Evolutionary conservation across 1,284 basidiomycete genomes (phyloP).

Genomic region (Leccinum subrobustum): DNA sequence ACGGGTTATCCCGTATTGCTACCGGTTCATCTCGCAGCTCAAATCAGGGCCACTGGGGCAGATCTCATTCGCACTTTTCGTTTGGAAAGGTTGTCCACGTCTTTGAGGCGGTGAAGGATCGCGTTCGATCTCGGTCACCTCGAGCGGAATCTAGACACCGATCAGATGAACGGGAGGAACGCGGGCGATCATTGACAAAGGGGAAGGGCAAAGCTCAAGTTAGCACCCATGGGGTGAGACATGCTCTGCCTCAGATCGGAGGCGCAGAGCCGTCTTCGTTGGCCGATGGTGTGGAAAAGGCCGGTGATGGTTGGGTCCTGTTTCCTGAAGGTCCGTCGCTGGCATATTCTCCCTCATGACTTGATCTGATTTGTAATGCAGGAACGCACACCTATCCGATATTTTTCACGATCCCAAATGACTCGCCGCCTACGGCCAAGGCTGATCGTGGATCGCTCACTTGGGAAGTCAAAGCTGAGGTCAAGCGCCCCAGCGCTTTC

Average conservation of each 20-base stretch:
- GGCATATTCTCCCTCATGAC: slow-evolving; percentile 18
- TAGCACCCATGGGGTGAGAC: not conserved
- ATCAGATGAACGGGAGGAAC: slow-evolving; percentile 21
- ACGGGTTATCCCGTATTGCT: slow-evolving; percentile 19
- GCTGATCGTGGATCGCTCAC: slow-evolving; percentile 78
- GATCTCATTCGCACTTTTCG: slow-evolving; percentile 39
- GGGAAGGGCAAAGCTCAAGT: slow-evolving; percentile 16
- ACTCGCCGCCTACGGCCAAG: slow-evolving; percentile 78
- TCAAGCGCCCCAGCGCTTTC: slow-evolving; percentile 83
- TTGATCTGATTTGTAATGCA: slow-evolving; percentile 29
- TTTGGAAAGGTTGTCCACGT: slow-evolving; percentile 37
- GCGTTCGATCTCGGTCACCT: slow-evolving; percentile 42
- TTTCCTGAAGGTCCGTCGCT: slow-evolving; percentile 74
- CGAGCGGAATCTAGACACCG: slow-evolving; percentile 13
- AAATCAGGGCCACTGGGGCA: slow-evolving; percentile 24
- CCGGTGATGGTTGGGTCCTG: slow-evolving; percentile 80
- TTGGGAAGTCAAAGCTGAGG: slow-evolving; percentile 83
- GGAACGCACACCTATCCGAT: slow-evolving; percentile 96
- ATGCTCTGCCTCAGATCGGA: slow-evolving; percentile 1
- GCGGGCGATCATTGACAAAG: slow-evolving; percentile 25
- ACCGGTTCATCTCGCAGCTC: slow-evolving; percentile 17
- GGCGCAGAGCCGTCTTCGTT: slow-evolving; percentile 11
- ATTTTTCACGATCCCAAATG: slow-evolving; percentile 82
- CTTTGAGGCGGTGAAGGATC: slow-evolving; percentile 42
- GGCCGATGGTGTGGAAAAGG: slow-evolving; percentile 40